These are phyloP conservation scores for Thalia dealbata DNA, from an alignment of 176 grass and related monocot species.

Conservation along the genomic window DNA sequence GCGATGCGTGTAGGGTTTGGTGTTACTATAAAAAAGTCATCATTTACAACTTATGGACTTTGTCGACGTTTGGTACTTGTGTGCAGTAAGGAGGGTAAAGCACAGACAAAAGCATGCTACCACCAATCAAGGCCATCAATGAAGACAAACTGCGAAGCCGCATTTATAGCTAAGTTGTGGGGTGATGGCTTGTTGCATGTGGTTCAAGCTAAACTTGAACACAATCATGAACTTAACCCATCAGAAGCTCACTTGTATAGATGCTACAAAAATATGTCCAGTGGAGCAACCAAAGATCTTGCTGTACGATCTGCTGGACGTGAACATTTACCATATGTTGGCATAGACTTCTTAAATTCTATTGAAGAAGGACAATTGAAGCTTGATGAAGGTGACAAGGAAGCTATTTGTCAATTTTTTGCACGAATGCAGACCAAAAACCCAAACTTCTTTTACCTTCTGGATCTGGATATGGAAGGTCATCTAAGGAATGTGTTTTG, in stretches of 20 bases:
- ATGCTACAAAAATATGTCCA: constrained; percentile 61
- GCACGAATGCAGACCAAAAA: constrained; percentile 48
- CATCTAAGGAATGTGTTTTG: constrained; percentile 63
- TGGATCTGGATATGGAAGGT: constrained; percentile 64
- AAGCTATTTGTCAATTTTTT: constrained; percentile 43
- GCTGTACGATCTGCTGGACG: constrained; percentile 45
- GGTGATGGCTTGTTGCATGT: constrained; percentile 56
- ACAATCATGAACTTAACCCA: constrained; percentile 51
- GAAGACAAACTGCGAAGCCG: constrained; percentile 78
- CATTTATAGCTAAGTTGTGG: constrained; percentile 45
- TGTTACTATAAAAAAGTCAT: constrained; percentile 74
- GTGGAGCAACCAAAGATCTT: constrained; percentile 57
- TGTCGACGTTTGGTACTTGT: constrained; percentile 61
- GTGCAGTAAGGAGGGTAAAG: constrained; percentile 56
- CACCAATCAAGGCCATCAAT: constrained; percentile 61
- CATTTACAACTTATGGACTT: constrained; percentile 62
- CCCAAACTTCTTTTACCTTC: constrained; percentile 63
- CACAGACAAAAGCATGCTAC: constrained; percentile 64
- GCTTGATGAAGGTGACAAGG: constrained; percentile 38
- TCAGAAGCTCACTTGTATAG: constrained; percentile 38
- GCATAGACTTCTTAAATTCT: constrained; percentile 28
- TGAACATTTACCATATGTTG: constrained; percentile 22
- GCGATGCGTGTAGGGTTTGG: constrained; percentile 60
- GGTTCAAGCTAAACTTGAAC: constrained; percentile 53
- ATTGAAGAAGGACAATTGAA: constrained; percentile 55